A percentile compares a stretch with the other conserved stretches of the same genome.
Evolutionary conservation across 305 asterid species (phyloP).

Genomic region (Fraxinus ornus): DNA sequence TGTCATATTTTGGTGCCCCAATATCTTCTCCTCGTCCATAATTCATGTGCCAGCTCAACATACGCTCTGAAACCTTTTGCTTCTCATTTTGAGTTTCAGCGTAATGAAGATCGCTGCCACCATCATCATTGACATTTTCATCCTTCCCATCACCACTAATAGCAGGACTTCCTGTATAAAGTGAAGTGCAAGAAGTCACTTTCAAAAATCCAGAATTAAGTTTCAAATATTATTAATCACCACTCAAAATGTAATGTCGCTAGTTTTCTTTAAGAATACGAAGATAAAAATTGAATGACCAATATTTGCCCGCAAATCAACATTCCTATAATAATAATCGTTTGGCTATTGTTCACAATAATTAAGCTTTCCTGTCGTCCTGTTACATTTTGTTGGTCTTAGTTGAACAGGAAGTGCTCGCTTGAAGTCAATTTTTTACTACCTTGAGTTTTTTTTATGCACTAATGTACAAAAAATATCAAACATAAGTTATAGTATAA

Average conservation of each 20-base stretch:
- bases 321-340: slow-evolving; percentile 14
- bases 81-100: slow-evolving; percentile 63
- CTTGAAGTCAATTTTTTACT: slow-evolving; percentile 1
- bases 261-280: background rate
- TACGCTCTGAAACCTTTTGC: slow-evolving; percentile 82
- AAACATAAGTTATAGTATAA: background rate
- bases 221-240: slow-evolving; percentile 12
- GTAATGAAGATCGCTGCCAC: slow-evolving; percentile 48
- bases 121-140: slow-evolving; percentile 58
- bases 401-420: slow-evolving; percentile 1
- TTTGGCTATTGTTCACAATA: background rate
- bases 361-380: slow-evolving; percentile 1
- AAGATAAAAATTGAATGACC: background rate
- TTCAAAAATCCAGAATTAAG: slow-evolving; percentile 22
- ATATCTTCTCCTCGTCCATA: slow-evolving; percentile 72
- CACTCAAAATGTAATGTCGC: slow-evolving; percentile 2
- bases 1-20: slow-evolving; percentile 80
- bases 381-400: background rate
- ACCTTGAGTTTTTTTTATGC: background rate
- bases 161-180: slow-evolving; percentile 81
- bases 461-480: background rate
- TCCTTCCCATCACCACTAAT: slow-evolving; percentile 78
- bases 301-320: background rate
- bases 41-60: slow-evolving; percentile 93
- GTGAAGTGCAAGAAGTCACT: slow-evolving; percentile 16